phyloP scores from a whole-genome alignment of 73 alveolate genomes.

The Paramecium sexaurelia region DNA sequence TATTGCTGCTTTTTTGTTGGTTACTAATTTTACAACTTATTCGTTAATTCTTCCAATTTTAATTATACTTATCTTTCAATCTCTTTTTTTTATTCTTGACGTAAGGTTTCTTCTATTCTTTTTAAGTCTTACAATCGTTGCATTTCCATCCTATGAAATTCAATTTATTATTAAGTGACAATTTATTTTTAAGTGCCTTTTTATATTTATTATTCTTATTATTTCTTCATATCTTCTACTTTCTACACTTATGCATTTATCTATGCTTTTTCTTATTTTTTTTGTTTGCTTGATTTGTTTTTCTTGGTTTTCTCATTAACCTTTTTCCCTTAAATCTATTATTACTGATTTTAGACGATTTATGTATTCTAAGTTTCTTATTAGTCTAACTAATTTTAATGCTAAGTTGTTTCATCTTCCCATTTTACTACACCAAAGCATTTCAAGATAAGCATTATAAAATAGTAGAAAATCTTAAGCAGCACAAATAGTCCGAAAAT shows the following conservation, averaged over 20 bases:
- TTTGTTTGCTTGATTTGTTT: not conserved
- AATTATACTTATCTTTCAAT: conserved; percentile 51
- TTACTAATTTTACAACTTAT: not conserved
- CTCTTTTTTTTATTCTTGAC: conserved; percentile 24
- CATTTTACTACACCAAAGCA: conserved; percentile 42
- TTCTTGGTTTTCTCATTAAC: conserved; percentile 11
- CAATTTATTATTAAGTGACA: not conserved
- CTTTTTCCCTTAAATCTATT: not conserved
- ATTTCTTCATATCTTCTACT: not conserved
- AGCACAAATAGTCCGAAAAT: conserved; percentile 33
- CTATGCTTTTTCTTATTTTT: not conserved
- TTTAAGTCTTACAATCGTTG: conserved; percentile 29
- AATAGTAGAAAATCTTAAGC: not conserved
- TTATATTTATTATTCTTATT: not conserved
- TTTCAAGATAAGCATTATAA: conserved; percentile 21
- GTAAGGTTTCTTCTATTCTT: conserved; percentile 4
- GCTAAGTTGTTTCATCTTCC: not conserved
- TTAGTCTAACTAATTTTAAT: not conserved
- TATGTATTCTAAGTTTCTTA: not conserved
- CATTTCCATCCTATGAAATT: conserved; percentile 39
- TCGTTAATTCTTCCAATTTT: not conserved
- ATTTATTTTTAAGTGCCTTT: not conserved
- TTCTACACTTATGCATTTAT: not conserved
- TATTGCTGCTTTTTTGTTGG: not conserved
- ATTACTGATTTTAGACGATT: not conserved